Conservation (phyloP, 1,139 yeast genomes). For the Suhomyces terraborum region DNA sequence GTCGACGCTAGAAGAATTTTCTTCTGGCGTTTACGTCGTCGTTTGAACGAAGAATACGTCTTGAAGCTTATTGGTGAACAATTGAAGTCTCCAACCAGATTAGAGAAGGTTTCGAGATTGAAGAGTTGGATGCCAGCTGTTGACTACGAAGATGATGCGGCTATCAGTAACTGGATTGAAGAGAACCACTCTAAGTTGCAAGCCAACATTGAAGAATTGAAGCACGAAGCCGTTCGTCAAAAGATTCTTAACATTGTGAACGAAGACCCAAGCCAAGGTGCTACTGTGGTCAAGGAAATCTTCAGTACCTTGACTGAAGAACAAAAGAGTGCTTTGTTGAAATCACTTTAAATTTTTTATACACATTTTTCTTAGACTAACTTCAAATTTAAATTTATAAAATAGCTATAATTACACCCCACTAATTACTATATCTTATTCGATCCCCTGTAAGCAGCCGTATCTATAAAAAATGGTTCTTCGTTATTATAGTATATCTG, state of each 20-base stretch:
- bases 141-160: constrained; percentile 71
- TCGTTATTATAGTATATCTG: too few relatives aligned
- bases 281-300: constrained; percentile 62
- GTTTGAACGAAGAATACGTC: constrained; percentile 89
- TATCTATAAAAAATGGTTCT: too few relatives aligned
- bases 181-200: constrained; percentile 68
- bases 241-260: constrained; percentile 61
- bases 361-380: too few relatives aligned
- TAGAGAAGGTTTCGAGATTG: constrained; percentile 83
- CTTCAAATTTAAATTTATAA: too few relatives aligned
- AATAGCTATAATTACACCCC: too few relatives aligned
- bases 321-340: constrained; percentile 56
- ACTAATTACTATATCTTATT: too few relatives aligned
- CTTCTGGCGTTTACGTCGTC: constrained; percentile 98
- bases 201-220: constrained; percentile 62
- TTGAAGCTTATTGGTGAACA: constrained; percentile 72
- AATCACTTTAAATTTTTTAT: constrained; percentile 32
- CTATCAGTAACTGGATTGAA: constrained; percentile 86
- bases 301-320: constrained; percentile 58
- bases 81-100: constrained; percentile 60
- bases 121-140: constrained; percentile 85
- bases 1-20: constrained; percentile 86
- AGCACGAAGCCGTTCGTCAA: constrained; percentile 63
- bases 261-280: constrained; percentile 55
- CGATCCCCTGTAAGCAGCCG: too few relatives aligned